These are phyloP conservation scores for Ensete glaucum DNA, from an alignment of 176 grass and related monocot species.

Conservation along the genomic window DNA sequence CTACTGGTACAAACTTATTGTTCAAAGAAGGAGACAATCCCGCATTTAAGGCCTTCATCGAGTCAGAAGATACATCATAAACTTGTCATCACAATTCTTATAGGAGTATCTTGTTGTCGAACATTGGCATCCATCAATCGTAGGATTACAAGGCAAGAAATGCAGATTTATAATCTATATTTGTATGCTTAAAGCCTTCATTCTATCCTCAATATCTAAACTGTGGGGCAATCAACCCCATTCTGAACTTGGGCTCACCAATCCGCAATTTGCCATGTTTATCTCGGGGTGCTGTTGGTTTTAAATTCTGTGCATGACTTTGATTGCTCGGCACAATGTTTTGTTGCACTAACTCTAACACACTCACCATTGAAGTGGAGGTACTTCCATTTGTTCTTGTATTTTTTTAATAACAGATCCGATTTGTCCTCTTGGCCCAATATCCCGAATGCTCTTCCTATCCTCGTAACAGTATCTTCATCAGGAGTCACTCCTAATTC, in stretches of 20 bases:
- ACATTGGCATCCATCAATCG: not conserved
- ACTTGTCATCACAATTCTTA: not conserved
- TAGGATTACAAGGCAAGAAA: not conserved
- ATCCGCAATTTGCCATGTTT: not conserved
- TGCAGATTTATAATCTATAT: not conserved
- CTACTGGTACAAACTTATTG: too few relatives aligned
- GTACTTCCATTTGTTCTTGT: slow-evolving; percentile 74
- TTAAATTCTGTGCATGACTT: not conserved
- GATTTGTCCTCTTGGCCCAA: slow-evolving; percentile 54
- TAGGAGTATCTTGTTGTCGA: not conserved
- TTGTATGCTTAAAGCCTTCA: not conserved
- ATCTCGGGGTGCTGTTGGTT: not conserved
- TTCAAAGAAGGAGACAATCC: too few relatives aligned
- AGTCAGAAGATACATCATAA: too few relatives aligned
- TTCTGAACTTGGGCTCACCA: not conserved
- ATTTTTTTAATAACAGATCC: slow-evolving; percentile 45
- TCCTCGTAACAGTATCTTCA: slow-evolving; percentile 70
- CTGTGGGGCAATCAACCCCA: not conserved
- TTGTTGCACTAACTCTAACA: slow-evolving; percentile 37
- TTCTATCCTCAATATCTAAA: not conserved
- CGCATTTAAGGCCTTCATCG: too few relatives aligned
- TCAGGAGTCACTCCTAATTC: slow-evolving; percentile 66
- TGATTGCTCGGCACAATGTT: not conserved
- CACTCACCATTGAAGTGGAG: slow-evolving; percentile 70
- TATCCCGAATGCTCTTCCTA: slow-evolving; percentile 53